These are phyloP conservation scores for Cicer judaicum DNA, from an alignment of 306 rosid genomes.

Conservation along the genomic window DNA sequence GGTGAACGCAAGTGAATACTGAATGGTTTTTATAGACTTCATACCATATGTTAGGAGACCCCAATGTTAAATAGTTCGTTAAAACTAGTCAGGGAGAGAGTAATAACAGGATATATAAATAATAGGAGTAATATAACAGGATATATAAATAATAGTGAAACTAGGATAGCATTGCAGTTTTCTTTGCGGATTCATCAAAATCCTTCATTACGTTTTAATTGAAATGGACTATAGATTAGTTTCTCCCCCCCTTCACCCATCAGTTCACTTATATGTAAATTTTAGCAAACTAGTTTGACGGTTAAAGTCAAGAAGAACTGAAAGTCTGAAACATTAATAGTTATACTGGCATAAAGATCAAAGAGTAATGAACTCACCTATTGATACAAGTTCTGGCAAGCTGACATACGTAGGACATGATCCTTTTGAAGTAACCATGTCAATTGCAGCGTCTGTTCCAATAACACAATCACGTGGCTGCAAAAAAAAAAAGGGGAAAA, in stretches of 20 bases:
- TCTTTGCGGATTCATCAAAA: neutral
- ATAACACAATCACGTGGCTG: conserved; percentile 86
- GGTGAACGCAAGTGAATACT: neutral
- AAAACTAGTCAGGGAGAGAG: too few species aligned
- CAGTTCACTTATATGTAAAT: conserved; percentile 22
- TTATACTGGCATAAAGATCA: conserved; percentile 27
- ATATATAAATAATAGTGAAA: too few species aligned
- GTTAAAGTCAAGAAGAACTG: conserved; percentile 19
- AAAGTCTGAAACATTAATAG: conserved; percentile 32
- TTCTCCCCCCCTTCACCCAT: neutral
- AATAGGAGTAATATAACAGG: too few species aligned
- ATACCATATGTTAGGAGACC: too few species aligned
- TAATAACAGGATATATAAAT: too few species aligned
- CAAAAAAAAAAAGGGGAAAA: conserved; percentile 34
- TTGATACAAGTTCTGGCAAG: conserved; percentile 64
- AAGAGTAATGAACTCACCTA: conserved; percentile 48
- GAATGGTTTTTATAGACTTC: too few species aligned
- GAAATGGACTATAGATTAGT: conserved; percentile 11
- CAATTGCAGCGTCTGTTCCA: conserved; percentile 51
- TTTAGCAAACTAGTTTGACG: neutral
- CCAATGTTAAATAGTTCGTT: too few species aligned
- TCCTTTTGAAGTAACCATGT: conserved; percentile 51
- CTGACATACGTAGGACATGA: conserved; percentile 81
- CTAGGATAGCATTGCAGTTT: neutral
- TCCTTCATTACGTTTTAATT: conserved; percentile 5